phyloP scores from a whole-genome alignment of 805 yeast genomes.

The Starmerella kuoi region DNA sequence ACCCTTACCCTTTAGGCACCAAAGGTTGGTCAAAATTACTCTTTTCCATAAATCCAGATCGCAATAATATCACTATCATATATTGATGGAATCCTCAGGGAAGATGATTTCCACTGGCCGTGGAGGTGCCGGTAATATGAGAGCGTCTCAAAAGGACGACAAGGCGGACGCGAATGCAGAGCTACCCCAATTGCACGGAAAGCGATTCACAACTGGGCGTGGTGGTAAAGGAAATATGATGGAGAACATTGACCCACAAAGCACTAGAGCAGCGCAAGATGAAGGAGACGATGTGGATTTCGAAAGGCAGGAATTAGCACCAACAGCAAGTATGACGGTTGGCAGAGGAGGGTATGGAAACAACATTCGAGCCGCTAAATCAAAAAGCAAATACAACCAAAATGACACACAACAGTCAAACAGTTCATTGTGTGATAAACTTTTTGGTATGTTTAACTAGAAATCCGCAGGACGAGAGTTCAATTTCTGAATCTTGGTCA shows the following conservation, averaged over 20 bases:
- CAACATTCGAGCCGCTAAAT: conserved; percentile 10
- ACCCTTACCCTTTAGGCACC: no score
- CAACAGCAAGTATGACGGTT: conserved; percentile 29
- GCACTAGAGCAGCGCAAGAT: conserved; percentile 51
- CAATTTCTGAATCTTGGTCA: not conserved
- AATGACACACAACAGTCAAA: not conserved
- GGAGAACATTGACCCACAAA: conserved; percentile 40
- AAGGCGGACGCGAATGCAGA: conserved; percentile 44
- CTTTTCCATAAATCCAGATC: no score
- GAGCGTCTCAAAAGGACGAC: conserved; percentile 39
- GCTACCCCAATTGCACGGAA: conserved; percentile 43
- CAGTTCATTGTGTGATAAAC: conserved; percentile 8
- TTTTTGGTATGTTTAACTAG: conserved; percentile 5
- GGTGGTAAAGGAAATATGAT: conserved; percentile 74
- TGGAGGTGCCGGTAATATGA: conserved; percentile 69
- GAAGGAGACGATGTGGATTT: conserved; percentile 38
- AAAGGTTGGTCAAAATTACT: no score
- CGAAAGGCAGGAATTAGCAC: conserved; percentile 33
- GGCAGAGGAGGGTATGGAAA: conserved; percentile 63
- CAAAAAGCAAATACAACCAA: conserved; percentile 6
- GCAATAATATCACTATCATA: no score
- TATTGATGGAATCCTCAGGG: no score
- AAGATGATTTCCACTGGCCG: conserved; percentile 51
- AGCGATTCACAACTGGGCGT: conserved; percentile 56
- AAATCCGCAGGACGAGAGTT: conserved; percentile 1